A percentile compares a stretch with the other conserved stretches of the same genome.
Evolutionary conservation across 2,329 filamentous ascomycete species (phyloP).

Genomic region (Calycina herbarum): DNA sequence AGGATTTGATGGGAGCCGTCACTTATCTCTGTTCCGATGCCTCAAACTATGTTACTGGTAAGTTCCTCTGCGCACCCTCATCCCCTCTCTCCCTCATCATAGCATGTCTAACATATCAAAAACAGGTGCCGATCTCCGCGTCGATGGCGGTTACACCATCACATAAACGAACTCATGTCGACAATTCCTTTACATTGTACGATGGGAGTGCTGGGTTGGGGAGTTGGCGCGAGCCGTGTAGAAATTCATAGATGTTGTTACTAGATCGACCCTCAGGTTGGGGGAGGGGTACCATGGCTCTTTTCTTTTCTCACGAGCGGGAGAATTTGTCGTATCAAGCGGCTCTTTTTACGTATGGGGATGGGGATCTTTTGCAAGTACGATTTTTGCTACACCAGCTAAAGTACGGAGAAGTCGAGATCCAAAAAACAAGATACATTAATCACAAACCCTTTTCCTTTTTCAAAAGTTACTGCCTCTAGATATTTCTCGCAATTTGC

Average conservation of each 20-base stretch:
- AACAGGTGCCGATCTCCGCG: conserved; percentile 44
- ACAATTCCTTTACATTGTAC: not conserved
- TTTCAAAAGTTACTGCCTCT: too few species aligned
- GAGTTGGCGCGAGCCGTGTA: conserved; percentile 3
- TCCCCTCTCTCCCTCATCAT: not conserved
- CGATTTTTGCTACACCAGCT: too few species aligned
- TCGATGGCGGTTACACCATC: conserved; percentile 87
- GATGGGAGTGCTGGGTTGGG: not conserved
- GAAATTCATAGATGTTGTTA: conserved; percentile 7
- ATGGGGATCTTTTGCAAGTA: too few species aligned
- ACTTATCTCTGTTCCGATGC: conserved; percentile 63
- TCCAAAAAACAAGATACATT: too few species aligned
- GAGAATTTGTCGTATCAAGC: too few species aligned
- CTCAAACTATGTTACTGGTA: conserved; percentile 59
- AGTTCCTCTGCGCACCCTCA: conserved; percentile 42
- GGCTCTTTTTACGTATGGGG: too few species aligned
- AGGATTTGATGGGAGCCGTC: conserved; percentile 91
- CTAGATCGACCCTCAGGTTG: not conserved
- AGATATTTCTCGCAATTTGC: too few species aligned
- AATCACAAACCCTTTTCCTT: too few species aligned
- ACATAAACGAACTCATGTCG: conserved; percentile 49
- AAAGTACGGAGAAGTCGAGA: too few species aligned
- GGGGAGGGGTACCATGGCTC: too few species aligned
- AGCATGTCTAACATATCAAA: not conserved
- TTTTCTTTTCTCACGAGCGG: too few species aligned